Evolutionary conservation across 2,329 filamentous ascomycete genomes (phyloP).

Genomic region (Exserohilum rostratum): DNA sequence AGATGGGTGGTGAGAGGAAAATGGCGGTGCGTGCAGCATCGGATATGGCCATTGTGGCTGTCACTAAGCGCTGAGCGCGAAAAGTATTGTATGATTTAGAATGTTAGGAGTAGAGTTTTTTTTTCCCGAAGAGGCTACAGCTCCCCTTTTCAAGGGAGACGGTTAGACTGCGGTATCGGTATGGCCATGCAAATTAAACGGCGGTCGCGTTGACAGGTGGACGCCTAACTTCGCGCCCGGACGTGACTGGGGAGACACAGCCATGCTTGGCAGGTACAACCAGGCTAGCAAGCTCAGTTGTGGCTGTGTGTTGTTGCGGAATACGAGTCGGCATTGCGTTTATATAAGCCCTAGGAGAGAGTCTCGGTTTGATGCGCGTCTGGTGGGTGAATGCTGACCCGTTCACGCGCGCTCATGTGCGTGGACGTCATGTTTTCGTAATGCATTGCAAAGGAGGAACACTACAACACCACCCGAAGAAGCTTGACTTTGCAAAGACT

Average conservation of each 20-base stretch:
- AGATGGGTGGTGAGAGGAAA: constrained; percentile 28
- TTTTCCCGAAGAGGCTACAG: not conserved
- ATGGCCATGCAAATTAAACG: no score
- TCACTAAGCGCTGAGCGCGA: not conserved
- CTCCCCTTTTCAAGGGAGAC: not conserved
- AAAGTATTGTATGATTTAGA: no score
- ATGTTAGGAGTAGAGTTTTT: not conserved
- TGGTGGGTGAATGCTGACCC: not conserved
- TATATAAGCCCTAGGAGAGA: no score
- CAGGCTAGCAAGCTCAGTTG: not conserved
- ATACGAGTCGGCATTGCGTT: no score
- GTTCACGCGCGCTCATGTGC: no score
- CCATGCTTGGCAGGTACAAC: not conserved
- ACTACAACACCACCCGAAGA: not conserved
- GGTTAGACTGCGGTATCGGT: no score
- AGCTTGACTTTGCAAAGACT: not conserved
- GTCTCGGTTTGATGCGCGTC: no score
- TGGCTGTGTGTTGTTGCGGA: not conserved
- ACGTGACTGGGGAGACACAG: not conserved
- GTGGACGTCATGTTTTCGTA: no score
- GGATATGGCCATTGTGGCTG: constrained; percentile 25
- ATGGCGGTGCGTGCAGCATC: constrained; percentile 29
- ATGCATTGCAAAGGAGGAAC: no score
- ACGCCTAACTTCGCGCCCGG: constrained; percentile 3
- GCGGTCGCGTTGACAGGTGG: not conserved